phyloP scores from a whole-genome alignment of 1,284 basidiomycete species.

The Cystobasidium sp. region DNA sequence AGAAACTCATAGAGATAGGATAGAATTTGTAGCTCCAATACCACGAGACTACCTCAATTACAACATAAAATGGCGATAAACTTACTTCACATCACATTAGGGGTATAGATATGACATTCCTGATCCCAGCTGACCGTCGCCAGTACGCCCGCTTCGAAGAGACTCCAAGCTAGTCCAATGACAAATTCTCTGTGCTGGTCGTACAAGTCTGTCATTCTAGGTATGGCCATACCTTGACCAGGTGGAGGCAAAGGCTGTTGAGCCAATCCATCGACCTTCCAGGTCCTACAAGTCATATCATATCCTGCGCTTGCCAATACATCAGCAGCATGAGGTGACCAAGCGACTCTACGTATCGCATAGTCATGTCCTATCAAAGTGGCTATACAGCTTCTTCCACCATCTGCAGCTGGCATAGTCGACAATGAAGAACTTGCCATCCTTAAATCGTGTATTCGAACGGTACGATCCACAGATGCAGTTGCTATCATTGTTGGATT shows the following conservation, averaged over 20 bases:
- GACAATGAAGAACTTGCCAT: conserved; percentile 60
- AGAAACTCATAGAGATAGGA: too few species aligned
- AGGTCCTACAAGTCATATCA: conserved; percentile 95
- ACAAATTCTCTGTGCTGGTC: conserved; percentile 94
- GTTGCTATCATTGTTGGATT: conserved; percentile 75
- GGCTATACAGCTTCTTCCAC: conserved; percentile 48
- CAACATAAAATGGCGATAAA: too few species aligned
- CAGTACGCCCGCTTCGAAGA: conserved; percentile 79
- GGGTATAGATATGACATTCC: conserved; percentile 69
- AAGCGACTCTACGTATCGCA: conserved; percentile 61
- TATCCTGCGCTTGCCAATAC: conserved; percentile 83
- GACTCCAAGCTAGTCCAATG: conserved; percentile 80
- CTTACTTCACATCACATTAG: conserved; percentile 37
- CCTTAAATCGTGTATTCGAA: conserved; percentile 83
- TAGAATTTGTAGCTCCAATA: too few species aligned
- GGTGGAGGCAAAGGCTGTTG: conserved; percentile 63
- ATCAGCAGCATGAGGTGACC: conserved; percentile 64
- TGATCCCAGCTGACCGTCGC: conserved; percentile 91
- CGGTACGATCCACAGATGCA: conserved; percentile 76
- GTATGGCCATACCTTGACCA: conserved; percentile 50
- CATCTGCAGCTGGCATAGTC: conserved; percentile 38
- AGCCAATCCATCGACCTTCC: conserved; percentile 61
- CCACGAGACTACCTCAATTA: too few species aligned
- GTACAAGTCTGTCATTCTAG: conserved; percentile 67
- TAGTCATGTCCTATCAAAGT: conserved; percentile 60